Percentiles rank a stretch among this genome's conserved stretches.
Evolutionary conservation across 441 rosid species (phyloP).

Genomic region (Adansonia grandidieri): DNA sequence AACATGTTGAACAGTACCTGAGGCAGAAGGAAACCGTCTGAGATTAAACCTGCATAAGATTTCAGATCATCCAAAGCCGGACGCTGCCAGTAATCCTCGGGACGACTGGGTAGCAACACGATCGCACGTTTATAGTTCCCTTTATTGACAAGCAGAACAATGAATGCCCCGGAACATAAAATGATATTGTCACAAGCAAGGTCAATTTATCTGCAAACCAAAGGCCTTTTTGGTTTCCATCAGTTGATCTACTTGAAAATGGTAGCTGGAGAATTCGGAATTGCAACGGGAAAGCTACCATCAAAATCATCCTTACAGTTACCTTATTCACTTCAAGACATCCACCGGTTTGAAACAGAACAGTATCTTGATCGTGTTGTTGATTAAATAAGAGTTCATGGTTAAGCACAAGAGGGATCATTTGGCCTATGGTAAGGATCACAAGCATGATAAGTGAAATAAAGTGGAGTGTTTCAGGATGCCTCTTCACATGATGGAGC

Average conservation of each 20-base stretch:
- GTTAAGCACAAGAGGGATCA: conserved; percentile 36
- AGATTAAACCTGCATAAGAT: conserved; percentile 19
- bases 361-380: conserved; percentile 8
- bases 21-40: conserved; percentile 38
- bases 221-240: conserved; percentile 18
- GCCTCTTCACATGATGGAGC: conserved; percentile 33
- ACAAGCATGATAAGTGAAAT: conserved; percentile 39
- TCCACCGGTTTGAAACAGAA: conserved; percentile 24
- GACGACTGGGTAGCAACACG: not conserved
- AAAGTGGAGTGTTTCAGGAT: conserved; percentile 33
- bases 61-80: conserved; percentile 27
- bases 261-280: conserved; percentile 40
- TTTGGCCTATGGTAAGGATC: conserved; percentile 37
- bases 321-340: conserved; percentile 35
- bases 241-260: conserved; percentile 31
- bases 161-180: conserved; percentile 36
- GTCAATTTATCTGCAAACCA: conserved; percentile 39
- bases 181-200: conserved; percentile 24
- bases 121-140: not conserved
- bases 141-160: conserved; percentile 18
- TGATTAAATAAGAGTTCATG: conserved; percentile 27
- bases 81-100: not conserved
- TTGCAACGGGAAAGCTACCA: conserved; percentile 40
- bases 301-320: conserved; percentile 32
- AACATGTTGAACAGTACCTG: conserved; percentile 41